Base-by-base conservation (phyloP, 2,329 filamentous ascomycete genomes). In the Diplodia corticola region DNA sequence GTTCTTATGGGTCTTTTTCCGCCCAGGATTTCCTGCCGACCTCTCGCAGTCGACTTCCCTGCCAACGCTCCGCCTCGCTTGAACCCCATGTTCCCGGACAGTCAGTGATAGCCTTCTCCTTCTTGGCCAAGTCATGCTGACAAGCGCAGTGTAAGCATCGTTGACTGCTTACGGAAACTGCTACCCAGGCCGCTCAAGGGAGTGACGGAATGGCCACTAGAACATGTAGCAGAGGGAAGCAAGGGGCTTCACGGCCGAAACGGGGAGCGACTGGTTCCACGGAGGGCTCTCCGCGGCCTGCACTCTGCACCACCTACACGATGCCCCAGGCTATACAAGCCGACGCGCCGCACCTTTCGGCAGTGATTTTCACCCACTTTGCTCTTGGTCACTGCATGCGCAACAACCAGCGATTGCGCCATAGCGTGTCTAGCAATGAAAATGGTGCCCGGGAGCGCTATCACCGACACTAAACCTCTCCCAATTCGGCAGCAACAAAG, bases 401-500 rank as follows among this genome's bases (percentile, higher is more conserved):
- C 53, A 40, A 33, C 22, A 20, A 15, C 20, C n/a, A 51, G 17
- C 24, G 4, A 55, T 33, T 33, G 10, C 53, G n/a, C 20, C 7
- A 55, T 30, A 20, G 30, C 53, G 10, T 13, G 24, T 24, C n/a
- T 57, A 33, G 53, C n/a, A 40, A 4, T 24, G 51, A n/a, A 4
- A 20, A 40, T 24, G 20, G 2, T 22, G 44, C 40, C 53, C 53
- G 33, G 26, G n/a, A 57, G 49, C 61, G 28, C 24, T 15, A 49
- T n/a, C 61, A 64, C 15, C 4, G 24, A 15, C 33, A 17, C 48
- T 5, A n/a, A 46, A 28, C 20, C 12, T n/a, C 15, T 5, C 37
- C 50, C 61, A 35, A 46, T 48, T 55, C 61, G 35, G 61, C 26
- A 55, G 50, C 17, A n/a, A 64, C 61, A 64, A 64, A 64, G 61